A percentile compares a stretch with the other conserved stretches of the same genome.
Evolutionary conservation across 495 filamentous ascomycete species (phyloP).

Genomic region (Aspergillus bertholletiae): DNA sequence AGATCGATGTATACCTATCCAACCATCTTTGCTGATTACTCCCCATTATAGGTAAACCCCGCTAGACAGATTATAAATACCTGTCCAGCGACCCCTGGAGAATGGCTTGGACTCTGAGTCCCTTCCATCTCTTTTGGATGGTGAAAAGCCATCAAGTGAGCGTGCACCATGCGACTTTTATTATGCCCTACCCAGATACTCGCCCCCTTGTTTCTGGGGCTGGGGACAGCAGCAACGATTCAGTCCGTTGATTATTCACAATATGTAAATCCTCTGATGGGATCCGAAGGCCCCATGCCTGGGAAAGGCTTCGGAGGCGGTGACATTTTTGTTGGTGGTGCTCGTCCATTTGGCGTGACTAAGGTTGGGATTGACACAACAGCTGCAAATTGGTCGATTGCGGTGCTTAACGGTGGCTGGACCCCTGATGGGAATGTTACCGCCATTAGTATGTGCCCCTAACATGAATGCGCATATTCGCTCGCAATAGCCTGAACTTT

Average conservation of each 20-base stretch:
- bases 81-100: not conserved
- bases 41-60: not conserved
- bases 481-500: not conserved
- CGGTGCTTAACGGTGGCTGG: constrained; percentile 52
- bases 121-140: not conserved
- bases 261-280: constrained; percentile 43
- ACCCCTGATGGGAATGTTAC: constrained; percentile 56
- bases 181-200: not conserved
- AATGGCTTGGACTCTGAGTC: not conserved
- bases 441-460: constrained; percentile 43
- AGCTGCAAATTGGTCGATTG: constrained; percentile 49
- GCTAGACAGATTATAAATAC: not conserved
- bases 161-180: constrained; percentile 3
- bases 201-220: not conserved
- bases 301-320: constrained; percentile 46
- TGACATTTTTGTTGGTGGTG: constrained; percentile 66
- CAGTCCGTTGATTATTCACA: constrained; percentile 36
- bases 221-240: constrained; percentile 3
- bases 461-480: not conserved
- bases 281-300: constrained; percentile 31
- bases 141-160: not conserved
- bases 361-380: constrained; percentile 63
- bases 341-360: constrained; percentile 60
- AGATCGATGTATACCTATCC: constrained; percentile 6
- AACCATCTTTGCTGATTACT: not conserved